Percentiles rank a stretch among this genome's conserved stretches.
Evolutionary conservation across 768 basidiomycete species (phyloP).

Genomic region (Russula virescens): DNA sequence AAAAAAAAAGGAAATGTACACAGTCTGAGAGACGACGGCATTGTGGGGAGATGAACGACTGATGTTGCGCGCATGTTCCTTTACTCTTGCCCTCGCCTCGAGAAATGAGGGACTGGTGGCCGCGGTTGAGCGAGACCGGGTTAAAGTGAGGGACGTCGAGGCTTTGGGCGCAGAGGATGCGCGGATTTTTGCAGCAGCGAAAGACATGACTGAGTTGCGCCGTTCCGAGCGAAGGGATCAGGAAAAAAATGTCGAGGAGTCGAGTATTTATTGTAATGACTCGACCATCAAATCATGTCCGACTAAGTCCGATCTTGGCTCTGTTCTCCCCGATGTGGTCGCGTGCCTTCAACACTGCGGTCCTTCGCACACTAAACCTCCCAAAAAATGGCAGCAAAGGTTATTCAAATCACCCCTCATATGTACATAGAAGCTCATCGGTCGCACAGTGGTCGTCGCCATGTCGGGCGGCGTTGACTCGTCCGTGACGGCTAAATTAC

Average conservation of each 20-base stretch:
- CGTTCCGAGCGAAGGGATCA: neutral
- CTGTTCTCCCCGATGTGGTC: conserved; percentile 5
- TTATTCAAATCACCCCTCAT: conserved; percentile 9
- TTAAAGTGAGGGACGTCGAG: conserved; percentile 33
- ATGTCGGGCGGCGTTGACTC: conserved; percentile 98
- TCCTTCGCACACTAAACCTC: conserved; percentile 8
- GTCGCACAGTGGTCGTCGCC: conserved; percentile 66
- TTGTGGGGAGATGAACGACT: conserved; percentile 58
- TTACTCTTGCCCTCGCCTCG: conserved; percentile 77
- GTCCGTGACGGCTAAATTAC: conserved; percentile 74
- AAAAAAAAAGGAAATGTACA: conserved; percentile 40
- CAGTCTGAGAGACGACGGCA: conserved; percentile 55
- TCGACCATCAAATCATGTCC: neutral
- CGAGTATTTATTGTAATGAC: neutral
- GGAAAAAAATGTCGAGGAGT: neutral
- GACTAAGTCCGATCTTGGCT: neutral
- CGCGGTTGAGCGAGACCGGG: conserved; percentile 48
- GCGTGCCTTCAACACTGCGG: neutral
- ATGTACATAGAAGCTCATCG: neutral
- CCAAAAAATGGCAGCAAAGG: conserved; percentile 31
- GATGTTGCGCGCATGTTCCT: conserved; percentile 70
- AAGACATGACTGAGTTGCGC: conserved; percentile 35
- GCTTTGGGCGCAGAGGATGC: conserved; percentile 37
- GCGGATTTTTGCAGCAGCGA: conserved; percentile 41
- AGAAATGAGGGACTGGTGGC: conserved; percentile 48